Evolutionary conservation across 345 rosid genomes (phyloP), one percentile per base, ranked within the genome.

Genomic region (Kernera saxatilis): DNA sequence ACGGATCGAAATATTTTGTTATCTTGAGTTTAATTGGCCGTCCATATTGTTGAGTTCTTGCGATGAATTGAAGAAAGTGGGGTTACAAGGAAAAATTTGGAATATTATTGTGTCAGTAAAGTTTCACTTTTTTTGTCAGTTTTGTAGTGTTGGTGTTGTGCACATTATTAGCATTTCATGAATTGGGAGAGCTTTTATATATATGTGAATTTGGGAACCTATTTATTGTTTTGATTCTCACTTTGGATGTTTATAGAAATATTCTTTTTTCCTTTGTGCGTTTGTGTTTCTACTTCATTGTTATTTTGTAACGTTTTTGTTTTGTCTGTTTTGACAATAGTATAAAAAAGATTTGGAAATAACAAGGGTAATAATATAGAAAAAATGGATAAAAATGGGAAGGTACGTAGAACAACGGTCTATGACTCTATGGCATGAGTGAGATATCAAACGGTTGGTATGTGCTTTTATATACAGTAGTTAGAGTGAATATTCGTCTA

Each of bases 71-170:
- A 32, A 10, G 9, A 25, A 18, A 12, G 39, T 37, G 37, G 60
- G 50, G 52, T 27, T 40, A 13, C 22, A 67, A 48, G 14, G 3
- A 54, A 21, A 54, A 55, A 55, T 45, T 10, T 22, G 25, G 37
- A 57, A 69, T 45, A 69, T 45, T 23, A 70, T 33, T 58, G 27
- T 69, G 74, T 45, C 37, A 44, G 57, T 45, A 57, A 69, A 33
- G 36, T 33, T 57, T 35, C 10, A 15, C n/a, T 3, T 44, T 5
- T 32, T 14, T 19, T 18, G 49, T 46, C 30, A 46, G 56, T 29
- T 54, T 29, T 51, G 26, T 40, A 13, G n/a, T 40, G 61, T 15
- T 67, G 58, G 40, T 11, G 22, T 43, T 57, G 56, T 57, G 56
- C 37, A 45, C 18, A 45, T 70, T 33, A 58, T 58, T 58, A 59